These are phyloP conservation scores for Vanrija sp. DNA, from an alignment of 1,284 basidiomycete species.

Conservation along the genomic window DNA sequence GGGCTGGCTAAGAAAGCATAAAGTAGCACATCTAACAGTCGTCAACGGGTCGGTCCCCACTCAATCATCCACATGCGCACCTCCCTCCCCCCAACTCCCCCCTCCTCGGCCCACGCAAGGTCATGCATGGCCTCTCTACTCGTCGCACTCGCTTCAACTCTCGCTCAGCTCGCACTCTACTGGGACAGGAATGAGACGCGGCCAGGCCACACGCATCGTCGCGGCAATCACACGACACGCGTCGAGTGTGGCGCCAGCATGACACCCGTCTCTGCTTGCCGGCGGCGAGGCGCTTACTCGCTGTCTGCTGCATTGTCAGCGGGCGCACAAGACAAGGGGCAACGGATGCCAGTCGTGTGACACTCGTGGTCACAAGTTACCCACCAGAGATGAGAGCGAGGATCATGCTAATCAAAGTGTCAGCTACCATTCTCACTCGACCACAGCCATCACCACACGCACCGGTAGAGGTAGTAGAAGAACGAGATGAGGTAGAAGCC, in stretches of 20 bases:
- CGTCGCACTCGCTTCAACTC: too few species aligned
- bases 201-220: neutral
- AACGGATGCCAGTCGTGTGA: neutral
- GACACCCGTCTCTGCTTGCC: neutral
- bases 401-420: slow-evolving; percentile 65
- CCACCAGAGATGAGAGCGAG: slow-evolving; percentile 71
- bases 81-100: too few species aligned
- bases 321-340: neutral
- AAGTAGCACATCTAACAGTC: too few species aligned
- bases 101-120: too few species aligned
- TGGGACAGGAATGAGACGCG: too few species aligned
- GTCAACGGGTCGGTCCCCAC: too few species aligned
- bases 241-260: neutral
- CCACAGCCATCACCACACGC: slow-evolving; percentile 49
- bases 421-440: neutral
- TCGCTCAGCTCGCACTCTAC: too few species aligned
- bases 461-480: slow-evolving; percentile 97
- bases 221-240: neutral
- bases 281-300: neutral
- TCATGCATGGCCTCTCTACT: too few species aligned
- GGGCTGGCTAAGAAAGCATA: too few species aligned
- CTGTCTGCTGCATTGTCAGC: slow-evolving; percentile 1
- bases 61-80: too few species aligned
- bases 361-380: slow-evolving; percentile 16
- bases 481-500: slow-evolving; percentile 91